Percentiles rank a stretch among this genome's conserved stretches.
These are phyloP conservation scores for Spizellomyces sp. DNA, from an alignment of 192 early-diverging fungal genomes.

Conservation along the genomic window DNA sequence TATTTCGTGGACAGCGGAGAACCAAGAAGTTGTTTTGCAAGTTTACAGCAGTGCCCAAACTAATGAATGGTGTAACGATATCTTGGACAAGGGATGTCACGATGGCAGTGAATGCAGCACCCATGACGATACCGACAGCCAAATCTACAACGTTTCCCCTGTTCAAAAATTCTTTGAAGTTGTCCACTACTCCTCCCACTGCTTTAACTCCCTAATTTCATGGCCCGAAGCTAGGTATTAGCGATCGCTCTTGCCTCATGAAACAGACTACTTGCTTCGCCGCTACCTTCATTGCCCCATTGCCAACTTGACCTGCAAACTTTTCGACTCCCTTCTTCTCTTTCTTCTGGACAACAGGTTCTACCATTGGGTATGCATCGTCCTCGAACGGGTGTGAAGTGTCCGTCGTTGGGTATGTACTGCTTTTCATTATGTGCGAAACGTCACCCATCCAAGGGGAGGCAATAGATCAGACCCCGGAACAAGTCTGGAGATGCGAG, in stretches of 20 bases:
- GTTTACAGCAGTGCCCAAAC: slow-evolving; percentile 50
- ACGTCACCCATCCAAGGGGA: too few relatives aligned
- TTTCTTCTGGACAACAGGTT: not conserved
- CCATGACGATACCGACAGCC: slow-evolving; percentile 71
- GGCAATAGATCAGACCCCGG: too few relatives aligned
- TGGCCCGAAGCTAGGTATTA: not conserved
- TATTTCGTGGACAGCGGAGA: slow-evolving; percentile 29
- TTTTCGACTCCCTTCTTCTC: not conserved
- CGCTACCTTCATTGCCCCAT: slow-evolving; percentile 1
- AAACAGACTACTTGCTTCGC: not conserved
- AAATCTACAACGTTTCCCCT: slow-evolving; percentile 63
- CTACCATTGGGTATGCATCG: not conserved
- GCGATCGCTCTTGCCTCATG: not conserved
- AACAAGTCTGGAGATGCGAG: too few relatives aligned
- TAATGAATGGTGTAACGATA: slow-evolving; percentile 49
- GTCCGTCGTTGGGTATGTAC: too few relatives aligned
- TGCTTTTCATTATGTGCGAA: too few relatives aligned
- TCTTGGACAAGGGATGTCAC: slow-evolving; percentile 39
- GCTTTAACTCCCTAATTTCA: slow-evolving; percentile 39
- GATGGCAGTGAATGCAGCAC: slow-evolving; percentile 60
- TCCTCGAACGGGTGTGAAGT: too few relatives aligned
- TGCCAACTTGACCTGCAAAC: slow-evolving; percentile 6
- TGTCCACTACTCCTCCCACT: slow-evolving; percentile 50
- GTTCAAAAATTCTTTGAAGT: slow-evolving; percentile 61
- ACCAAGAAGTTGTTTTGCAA: slow-evolving; percentile 37